Conservation (phyloP, 2,329 filamentous ascomycete species). For the Aspergillus arachidicola region DNA sequence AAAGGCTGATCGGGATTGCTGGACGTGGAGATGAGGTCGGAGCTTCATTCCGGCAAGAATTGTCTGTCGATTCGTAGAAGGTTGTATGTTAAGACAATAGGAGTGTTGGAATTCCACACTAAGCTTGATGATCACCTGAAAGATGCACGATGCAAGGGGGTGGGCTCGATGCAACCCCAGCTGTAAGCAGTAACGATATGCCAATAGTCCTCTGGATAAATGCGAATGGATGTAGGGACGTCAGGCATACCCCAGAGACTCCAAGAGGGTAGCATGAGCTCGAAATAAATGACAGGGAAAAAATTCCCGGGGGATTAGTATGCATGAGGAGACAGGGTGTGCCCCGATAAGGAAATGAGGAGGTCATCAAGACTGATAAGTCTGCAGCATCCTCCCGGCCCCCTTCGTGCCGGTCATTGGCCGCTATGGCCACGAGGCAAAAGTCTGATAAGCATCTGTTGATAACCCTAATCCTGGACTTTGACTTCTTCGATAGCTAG, state of each 20-base stretch:
- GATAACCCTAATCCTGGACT: not conserved
- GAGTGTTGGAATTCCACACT: not conserved
- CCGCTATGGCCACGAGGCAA: not conserved
- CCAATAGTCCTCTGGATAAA: not conserved
- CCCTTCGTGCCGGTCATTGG: not conserved
- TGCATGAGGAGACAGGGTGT: not conserved
- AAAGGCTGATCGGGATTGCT: slow-evolving; percentile 51
- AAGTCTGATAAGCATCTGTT: not conserved
- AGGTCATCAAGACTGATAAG: not conserved
- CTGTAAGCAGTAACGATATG: not conserved
- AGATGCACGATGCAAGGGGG: not conserved
- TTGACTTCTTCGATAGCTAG: not conserved
- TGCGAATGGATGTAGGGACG: not conserved
- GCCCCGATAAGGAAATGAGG: not conserved
- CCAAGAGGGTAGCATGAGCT: not conserved
- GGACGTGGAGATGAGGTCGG: slow-evolving; percentile 41
- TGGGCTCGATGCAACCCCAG: not conserved
- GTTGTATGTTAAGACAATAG: not conserved
- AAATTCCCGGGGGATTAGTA: not conserved
- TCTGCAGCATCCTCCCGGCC: not conserved
- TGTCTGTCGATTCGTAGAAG: too few species aligned
- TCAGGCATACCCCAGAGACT: not conserved
- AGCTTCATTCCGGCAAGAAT: not conserved
- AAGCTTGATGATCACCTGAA: not conserved
- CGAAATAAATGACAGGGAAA: not conserved